phyloP scores from a whole-genome alignment of 2,329 filamentous ascomycete species.

The Nemania sp. region DNA sequence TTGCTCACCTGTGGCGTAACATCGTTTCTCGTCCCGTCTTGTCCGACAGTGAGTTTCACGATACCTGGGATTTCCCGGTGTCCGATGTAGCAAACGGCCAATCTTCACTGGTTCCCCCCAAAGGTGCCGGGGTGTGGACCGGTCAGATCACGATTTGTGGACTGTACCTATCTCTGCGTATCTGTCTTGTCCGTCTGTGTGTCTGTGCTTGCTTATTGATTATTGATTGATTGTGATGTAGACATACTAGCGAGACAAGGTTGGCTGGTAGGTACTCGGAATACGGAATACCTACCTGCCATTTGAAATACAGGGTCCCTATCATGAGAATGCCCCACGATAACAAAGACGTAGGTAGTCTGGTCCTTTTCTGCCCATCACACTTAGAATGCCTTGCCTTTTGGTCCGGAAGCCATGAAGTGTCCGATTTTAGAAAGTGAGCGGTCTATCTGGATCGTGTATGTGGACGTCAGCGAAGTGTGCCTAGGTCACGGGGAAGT shows the following conservation, averaged over 20 bases:
- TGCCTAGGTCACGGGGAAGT: not conserved
- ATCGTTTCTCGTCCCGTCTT: constrained; percentile 30
- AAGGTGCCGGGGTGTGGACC: not conserved
- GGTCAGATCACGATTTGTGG: constrained; percentile 8
- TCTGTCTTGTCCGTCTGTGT: too few relatives aligned
- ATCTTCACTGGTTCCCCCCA: not conserved
- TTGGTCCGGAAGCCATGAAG: constrained; percentile 7
- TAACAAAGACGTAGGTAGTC: not conserved
- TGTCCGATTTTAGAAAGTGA: not conserved
- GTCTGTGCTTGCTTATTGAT: constrained; percentile 6
- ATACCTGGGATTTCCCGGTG: constrained; percentile 9
- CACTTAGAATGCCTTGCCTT: not conserved
- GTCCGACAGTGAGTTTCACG: constrained; percentile 34
- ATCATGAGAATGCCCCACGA: not conserved
- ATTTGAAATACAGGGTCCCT: constrained; percentile 13
- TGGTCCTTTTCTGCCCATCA: not conserved
- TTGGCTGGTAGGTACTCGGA: not conserved
- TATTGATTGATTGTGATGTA: not conserved
- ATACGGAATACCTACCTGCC: too few relatives aligned
- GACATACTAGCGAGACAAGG: not conserved
- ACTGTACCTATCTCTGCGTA: not conserved
- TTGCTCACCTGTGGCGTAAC: constrained; percentile 39
- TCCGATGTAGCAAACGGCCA: not conserved
- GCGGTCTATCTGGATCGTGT: not conserved
- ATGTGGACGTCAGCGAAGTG: constrained; percentile 1